Evolutionary conservation across 208 protist species (phyloP).

Genomic region (Trypanosoma lewisi): DNA sequence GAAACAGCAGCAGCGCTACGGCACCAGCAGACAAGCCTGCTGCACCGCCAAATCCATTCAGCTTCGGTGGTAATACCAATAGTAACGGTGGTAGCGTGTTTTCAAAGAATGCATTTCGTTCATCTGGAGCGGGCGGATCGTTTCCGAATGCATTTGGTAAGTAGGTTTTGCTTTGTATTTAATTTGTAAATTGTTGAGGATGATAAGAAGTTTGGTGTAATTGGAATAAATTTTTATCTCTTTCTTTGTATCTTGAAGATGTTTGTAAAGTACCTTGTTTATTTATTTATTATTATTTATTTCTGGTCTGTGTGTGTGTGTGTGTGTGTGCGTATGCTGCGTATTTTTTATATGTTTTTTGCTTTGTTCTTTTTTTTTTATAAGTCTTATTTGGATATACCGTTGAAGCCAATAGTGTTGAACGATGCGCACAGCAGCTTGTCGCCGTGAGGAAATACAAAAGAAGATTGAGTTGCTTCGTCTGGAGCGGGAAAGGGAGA

Average conservation of each 20-base stretch:
- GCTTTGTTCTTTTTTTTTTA: not conserved
- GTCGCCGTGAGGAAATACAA: slow-evolving; percentile 68
- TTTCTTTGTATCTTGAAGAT: slow-evolving; percentile 8
- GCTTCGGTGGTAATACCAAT: slow-evolving; percentile 10
- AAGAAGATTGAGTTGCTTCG: slow-evolving; percentile 60
- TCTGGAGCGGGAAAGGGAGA: slow-evolving; percentile 54
- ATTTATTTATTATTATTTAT: too few species aligned
- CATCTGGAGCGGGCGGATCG: slow-evolving; percentile 1
- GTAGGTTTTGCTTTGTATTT: not conserved
- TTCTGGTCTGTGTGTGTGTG: too few species aligned
- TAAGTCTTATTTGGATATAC: not conserved
- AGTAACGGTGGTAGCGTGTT: not conserved
- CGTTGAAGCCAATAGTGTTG: not conserved
- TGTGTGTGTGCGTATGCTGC: too few species aligned
- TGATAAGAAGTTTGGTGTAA: not conserved
- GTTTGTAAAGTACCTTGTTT: not conserved
- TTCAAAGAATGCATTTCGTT: slow-evolving; percentile 11
- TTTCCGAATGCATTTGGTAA: slow-evolving; percentile 20
- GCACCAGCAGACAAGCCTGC: slow-evolving; percentile 17
- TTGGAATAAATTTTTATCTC: not conserved
- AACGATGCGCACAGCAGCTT: slow-evolving; percentile 25
- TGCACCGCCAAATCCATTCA: slow-evolving; percentile 15
- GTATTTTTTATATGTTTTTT: not conserved
- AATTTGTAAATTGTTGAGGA: not conserved
- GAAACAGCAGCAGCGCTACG: not conserved